Evolutionary conservation across 2,329 filamentous ascomycete species (phyloP).

Genomic region (Mariannaea sp.): DNA sequence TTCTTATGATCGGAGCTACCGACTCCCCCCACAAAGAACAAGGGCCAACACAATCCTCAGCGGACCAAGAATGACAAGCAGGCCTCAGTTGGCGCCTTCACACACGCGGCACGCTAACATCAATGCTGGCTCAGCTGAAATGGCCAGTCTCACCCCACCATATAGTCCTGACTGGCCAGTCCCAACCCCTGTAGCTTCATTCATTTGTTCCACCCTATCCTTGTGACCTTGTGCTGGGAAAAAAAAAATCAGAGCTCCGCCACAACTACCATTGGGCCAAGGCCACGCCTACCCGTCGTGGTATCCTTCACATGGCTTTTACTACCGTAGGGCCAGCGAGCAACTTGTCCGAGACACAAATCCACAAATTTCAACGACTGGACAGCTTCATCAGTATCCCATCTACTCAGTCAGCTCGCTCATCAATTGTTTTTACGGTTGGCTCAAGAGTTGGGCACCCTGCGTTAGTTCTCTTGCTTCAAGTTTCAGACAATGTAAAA

Average conservation of each 20-base stretch:
- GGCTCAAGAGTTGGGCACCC: too few relatives aligned
- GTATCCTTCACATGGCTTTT: too few relatives aligned
- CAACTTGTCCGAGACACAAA: neutral
- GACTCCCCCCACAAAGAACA: slow-evolving; percentile 4
- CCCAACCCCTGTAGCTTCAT: slow-evolving; percentile 20
- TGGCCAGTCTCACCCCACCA: slow-evolving; percentile 23
- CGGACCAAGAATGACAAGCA: too few relatives aligned
- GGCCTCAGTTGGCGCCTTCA: neutral
- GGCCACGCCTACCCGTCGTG: neutral
- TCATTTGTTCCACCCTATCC: slow-evolving; percentile 10
- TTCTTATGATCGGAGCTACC: neutral
- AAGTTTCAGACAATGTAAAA: too few relatives aligned
- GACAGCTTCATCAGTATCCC: too few relatives aligned
- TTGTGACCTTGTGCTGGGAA: neutral
- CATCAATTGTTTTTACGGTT: too few relatives aligned
- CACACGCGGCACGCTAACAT: slow-evolving; percentile 28
- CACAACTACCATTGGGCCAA: neutral
- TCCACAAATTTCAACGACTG: too few relatives aligned
- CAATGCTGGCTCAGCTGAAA: slow-evolving; percentile 39
- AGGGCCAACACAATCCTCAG: slow-evolving; percentile 18
- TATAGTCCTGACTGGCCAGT: slow-evolving; percentile 19
- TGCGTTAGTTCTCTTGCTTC: too few relatives aligned
- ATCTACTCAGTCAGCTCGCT: too few relatives aligned
- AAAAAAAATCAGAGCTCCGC: too few relatives aligned
- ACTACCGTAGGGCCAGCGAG: too few relatives aligned